Base-by-base conservation (phyloP, 2,329 filamentous ascomycete genomes). In the Fusarium guadeloupense region DNA sequence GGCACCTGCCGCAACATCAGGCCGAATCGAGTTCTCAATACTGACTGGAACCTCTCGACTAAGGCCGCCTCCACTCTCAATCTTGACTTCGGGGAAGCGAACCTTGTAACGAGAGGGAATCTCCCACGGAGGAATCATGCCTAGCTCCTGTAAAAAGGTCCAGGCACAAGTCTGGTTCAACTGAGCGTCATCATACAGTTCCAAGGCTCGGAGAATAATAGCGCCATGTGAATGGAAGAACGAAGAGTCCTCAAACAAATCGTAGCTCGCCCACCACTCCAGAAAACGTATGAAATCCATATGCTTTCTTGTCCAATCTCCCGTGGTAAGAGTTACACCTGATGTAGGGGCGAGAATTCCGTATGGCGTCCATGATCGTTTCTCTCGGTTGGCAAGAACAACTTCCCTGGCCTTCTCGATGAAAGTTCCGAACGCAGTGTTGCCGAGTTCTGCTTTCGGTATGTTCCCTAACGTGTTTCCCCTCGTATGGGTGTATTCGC, bases 81-180 rank as follows among this genome's bases (percentile, higher is more conserved):
- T 76, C 31, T 73, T 70, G 16, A 81, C 76, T 17, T 73, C 78
- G 0, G 85, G 85, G 20, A 88, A 79, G 16, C 83, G 79, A 40
- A 84, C 73, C 26, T 82, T 82, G 72, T 90, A 91, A 4, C 88
- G 81, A 5, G 84, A 79, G 4, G 83, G 82, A 41, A 91, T 85
- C 66, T 93, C 89, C 83, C 88, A 91, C 0, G 90, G 89, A 8
- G 84, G 77, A 35, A 92, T 82, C 47, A 87, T 85, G 10, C 90
- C 90, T 34, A 93, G 80, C 71, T 95, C 91, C 68, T 93, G 89
- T 25, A 95, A 75, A 61, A 93, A 92, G 1, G 85, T 81, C 81
- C 85, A 88, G 13, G 76, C 71, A 20, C 80, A 78, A 31, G 86
- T 76, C 43, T 74, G 72, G 41, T 81, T 74, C 16, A 78, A 64